Evolutionary conservation across 345 rosid species (phyloP), one percentile per base, ranked within the genome.

Genomic region (Hibiscus mutabilis): DNA sequence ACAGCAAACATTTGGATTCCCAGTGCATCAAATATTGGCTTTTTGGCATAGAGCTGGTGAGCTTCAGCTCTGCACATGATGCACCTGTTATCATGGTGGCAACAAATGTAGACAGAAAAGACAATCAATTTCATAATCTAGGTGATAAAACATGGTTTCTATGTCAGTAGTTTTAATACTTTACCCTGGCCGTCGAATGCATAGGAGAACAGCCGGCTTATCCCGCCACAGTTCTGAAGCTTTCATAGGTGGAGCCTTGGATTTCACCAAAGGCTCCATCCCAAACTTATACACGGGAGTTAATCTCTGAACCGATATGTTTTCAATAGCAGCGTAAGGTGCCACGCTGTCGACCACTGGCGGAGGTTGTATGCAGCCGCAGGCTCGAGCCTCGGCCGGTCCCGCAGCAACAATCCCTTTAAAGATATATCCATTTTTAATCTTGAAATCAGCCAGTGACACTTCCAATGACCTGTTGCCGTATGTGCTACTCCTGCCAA

Each of bases 1-100:
- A 89, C 81, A 16, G 91, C 90, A 52, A 77, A 33, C 33, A 87
- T 79, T 75, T 81, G 89, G 68, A 85, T 53, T 62, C 91, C 90
- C 35, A 89, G 75, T 57, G 86, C 86, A 66, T 89, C 91, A 25
- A 89, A 89, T 64, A 87, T 69, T 37, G 91, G 86, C 44, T 85
- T 87, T 68, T 81, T 85, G 7, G 84, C 79, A 69, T 84, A 89
- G 44, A 84, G 83, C 71, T 84, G 89, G 76, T 87, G 81, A 33
- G 89, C 91, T 80, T 87, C 94, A n/a, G 89, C 91, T 83, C 91
- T 71, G 81, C 94, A 87, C 91, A 84, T 89, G 74, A 87, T 84
- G 75, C 91, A 87, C 78, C 91, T 89, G 81, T 56, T 4, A 60
- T 60, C 64, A 60, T 14, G 19, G n/a, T 57, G 29, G 29, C 61